phyloP scores from a whole-genome alignment of 2,329 filamentous ascomycete species.

The Curvularia sp. region DNA sequence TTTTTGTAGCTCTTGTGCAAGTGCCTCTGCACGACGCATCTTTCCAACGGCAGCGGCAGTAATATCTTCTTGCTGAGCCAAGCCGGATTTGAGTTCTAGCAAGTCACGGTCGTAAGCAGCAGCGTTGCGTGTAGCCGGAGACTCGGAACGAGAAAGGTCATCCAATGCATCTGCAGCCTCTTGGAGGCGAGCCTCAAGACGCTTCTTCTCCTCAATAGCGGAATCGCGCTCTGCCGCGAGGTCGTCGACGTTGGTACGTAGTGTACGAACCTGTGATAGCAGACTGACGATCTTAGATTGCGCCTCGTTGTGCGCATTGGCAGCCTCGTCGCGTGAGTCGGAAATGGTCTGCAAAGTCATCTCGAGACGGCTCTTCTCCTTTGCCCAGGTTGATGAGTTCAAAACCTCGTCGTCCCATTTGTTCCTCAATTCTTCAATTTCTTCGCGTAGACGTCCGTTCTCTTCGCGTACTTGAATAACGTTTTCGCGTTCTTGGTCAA shows the following conservation, averaged over 20 bases:
- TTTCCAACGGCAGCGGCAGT: slow-evolving; percentile 91
- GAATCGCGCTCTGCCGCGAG: slow-evolving; percentile 83
- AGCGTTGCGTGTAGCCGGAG: slow-evolving; percentile 85
- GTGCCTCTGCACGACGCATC: slow-evolving; percentile 91
- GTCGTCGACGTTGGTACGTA: slow-evolving; percentile 86
- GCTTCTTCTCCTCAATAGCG: slow-evolving; percentile 86
- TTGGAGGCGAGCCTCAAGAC: slow-evolving; percentile 80
- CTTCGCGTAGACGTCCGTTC: slow-evolving; percentile 87
- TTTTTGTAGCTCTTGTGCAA: slow-evolving; percentile 88
- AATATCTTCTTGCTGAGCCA: slow-evolving; percentile 94
- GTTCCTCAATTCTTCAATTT: slow-evolving; percentile 89
- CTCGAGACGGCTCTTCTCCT: slow-evolving; percentile 93
- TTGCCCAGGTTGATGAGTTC: slow-evolving; percentile 97
- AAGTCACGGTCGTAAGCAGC: slow-evolving; percentile 88
- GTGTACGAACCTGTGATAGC: slow-evolving; percentile 83
- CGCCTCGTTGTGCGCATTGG: slow-evolving; percentile 90
- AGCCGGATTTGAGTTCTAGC: slow-evolving; percentile 83
- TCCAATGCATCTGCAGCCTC: slow-evolving; percentile 90
- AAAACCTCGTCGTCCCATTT: slow-evolving; percentile 99
- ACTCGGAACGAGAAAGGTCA: slow-evolving; percentile 84
- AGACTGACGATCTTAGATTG: slow-evolving; percentile 91
- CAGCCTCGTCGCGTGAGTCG: slow-evolving; percentile 91
- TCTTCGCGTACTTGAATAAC: slow-evolving; percentile 83
- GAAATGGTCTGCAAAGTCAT: slow-evolving; percentile 87
- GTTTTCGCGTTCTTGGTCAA: slow-evolving; percentile 93